Evolutionary conservation across 208 protist species (phyloP), one percentile per base, ranked within the genome.

Genomic region (Crithidia brevicula): DNA sequence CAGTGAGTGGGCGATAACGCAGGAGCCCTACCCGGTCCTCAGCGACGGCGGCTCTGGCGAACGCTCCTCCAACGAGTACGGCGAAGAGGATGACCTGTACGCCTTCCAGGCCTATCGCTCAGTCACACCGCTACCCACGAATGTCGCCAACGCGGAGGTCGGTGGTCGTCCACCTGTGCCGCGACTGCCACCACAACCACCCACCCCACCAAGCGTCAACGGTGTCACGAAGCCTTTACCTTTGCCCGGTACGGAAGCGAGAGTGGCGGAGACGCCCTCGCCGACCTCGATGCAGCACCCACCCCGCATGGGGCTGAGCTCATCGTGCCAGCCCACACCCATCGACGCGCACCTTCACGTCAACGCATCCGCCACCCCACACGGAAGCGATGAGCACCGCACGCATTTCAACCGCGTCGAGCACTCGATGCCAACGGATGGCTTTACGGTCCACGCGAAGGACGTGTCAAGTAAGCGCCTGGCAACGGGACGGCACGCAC

Each of bases 51-150:
- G 22, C 2, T 43, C 36, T 20, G 36, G 7, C 36, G 11, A 46
- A 20, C n/a, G 36, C 13, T n/a, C n/a, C 16, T 30, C 18, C 1
- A 2, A 46, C 7, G 34, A 28, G 4, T 13, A 28, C 22, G 36
- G 11, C 1, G 52, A 58, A 2, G n/a, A 58, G 6, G 52, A 58
- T 58, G 52, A 42, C 31, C 10, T 42, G 52, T 58, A 43, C 20
- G 3, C 33, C n/a, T 27, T 58, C 3, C 31, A 33, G 9, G 31
- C 28, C 18, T 58, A 42, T 33, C 36, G 52, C 20, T 20, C 52
- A 16, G 10, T 58, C 31, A 23, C 31, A n/a, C 10, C 2, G 31
- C 52, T 28, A n/a, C n/a, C n/a, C n/a, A n/a, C n/a, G n/a, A n/a
- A n/a, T n/a, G n/a, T n/a, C n/a, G n/a, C n/a, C n/a, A n/a, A n/a